Evolutionary conservation across 2,329 filamentous ascomycete genomes (phyloP).

Genomic region (Raffaelea arxii): DNA sequence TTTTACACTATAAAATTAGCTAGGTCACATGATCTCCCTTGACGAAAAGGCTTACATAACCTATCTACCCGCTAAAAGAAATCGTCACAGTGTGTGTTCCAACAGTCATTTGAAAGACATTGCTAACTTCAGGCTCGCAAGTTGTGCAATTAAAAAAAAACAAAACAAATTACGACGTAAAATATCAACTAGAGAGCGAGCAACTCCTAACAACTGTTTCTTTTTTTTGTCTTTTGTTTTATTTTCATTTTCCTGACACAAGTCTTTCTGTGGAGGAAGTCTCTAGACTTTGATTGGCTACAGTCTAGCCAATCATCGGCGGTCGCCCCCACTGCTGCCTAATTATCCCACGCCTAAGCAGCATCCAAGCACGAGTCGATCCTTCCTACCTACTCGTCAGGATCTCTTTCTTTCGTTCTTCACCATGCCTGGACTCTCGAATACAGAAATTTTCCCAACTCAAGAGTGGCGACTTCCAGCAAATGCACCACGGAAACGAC

Average conservation of each 20-base stretch:
- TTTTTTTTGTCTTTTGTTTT: background rate
- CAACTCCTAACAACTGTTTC: background rate
- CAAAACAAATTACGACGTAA: background rate
- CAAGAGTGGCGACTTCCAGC: slow-evolving; percentile 4
- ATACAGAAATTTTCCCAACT: background rate
- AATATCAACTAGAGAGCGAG: background rate
- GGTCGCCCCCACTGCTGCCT: background rate
- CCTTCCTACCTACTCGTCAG: background rate
- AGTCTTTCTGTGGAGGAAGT: background rate
- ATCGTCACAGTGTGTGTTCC: no score
- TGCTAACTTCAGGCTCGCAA: no score
- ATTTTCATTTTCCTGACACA: background rate
- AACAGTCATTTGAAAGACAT: no score
- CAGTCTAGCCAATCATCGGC: background rate
- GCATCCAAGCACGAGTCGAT: background rate
- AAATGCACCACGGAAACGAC: slow-evolving; percentile 3
- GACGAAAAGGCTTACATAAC: no score
- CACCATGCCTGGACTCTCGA: slow-evolving; percentile 4
- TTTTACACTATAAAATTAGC: no score
- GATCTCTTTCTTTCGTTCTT: background rate
- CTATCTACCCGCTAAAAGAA: no score
- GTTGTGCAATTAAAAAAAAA: no score
- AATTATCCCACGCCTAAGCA: background rate
- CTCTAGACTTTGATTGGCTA: background rate
- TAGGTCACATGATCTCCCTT: no score